Base-by-base conservation (phyloP, 2,329 filamentous ascomycete genomes). In the Talaromyces sp. region DNA sequence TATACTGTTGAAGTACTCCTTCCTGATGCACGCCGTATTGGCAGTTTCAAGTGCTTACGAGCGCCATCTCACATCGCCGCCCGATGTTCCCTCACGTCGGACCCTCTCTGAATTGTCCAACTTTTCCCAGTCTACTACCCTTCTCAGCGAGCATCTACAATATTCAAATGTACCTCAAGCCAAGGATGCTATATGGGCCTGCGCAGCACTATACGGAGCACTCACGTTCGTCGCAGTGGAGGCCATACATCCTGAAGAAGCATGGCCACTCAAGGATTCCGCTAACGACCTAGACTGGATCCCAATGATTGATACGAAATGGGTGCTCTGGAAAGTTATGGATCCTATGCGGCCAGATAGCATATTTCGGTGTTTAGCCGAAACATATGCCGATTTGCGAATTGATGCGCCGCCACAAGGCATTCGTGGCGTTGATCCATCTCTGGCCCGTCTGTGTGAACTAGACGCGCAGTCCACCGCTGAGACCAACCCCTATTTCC, bases 231-330 rank as follows among this genome's bases (percentile, higher is more conserved):
- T 79, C 0, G 77, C 75, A 1, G 73, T 78, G 0, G 78, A 83
- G 52, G 76, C 76, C 2, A 60, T 59, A 56, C 72, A 75, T 0
- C 76, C 83, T 0, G 73, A 81, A 59, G 72, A 83, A 63, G 78
- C 83, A 2, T 90, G 87, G 87, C 87, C 87, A 0, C 74, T 89
- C 1, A 82, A 78, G 43, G 67, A 74, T 2, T 72, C 77, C 0
- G 75, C 76, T 0, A 70, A 74, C 0, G 84, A 88, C 67, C 76
- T 89, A 1, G 79, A 84, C 69, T 90, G 87, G 87, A 71, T 89
- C 2, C 82, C 78, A 59, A 80, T 89, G 72, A 81, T 78, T 65
- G 80, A 84, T 13, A 84, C 84, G 0, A 88, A 89, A 73, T 80
- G 78, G 62, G 78, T 80, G 3, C 76, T 88, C 1, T 87, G 82